Conservation (phyloP, 495 filamentous ascomycete species). For the Lophium mytilinum region DNA sequence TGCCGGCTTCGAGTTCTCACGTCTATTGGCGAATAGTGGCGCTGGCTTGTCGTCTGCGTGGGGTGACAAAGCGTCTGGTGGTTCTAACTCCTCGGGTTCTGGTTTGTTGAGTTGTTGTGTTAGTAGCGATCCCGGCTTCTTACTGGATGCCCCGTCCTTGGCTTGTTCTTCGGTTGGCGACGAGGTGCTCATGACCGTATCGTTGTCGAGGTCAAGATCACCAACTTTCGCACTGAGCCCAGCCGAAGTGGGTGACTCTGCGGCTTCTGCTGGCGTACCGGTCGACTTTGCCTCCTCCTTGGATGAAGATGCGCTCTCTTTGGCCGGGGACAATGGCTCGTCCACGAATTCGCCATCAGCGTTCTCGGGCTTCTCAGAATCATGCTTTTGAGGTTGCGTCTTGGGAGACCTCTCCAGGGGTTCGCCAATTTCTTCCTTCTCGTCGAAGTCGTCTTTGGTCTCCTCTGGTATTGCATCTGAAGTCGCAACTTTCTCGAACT, state of each 20-base stretch:
- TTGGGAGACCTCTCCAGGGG: constrained; percentile 16
- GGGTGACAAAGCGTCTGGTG: constrained; percentile 37
- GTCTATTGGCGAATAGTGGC: constrained; percentile 49
- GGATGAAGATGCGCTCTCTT: constrained; percentile 18
- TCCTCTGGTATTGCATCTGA: constrained; percentile 60
- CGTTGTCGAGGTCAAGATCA: constrained; percentile 44
- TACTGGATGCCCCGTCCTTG: constrained; percentile 6
- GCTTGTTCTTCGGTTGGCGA: constrained; percentile 4
- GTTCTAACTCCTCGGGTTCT: constrained; percentile 8
- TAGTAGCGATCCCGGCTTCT: constrained; percentile 16
- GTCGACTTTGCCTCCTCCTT: constrained; percentile 23
- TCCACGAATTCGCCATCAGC: constrained; percentile 59
- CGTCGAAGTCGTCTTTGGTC: constrained; percentile 44
- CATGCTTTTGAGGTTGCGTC: constrained; percentile 1
- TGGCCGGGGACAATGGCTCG: constrained; percentile 56
- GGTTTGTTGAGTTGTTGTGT: constrained; percentile 23
- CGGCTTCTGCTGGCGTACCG: constrained; percentile 26
- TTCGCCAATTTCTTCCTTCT: constrained; percentile 26
- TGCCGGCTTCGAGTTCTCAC: neutral
- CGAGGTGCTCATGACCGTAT: constrained; percentile 33
- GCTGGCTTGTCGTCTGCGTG: constrained; percentile 60
- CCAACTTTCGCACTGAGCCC: constrained; percentile 45
- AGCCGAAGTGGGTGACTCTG: constrained; percentile 42
- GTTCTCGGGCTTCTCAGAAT: constrained; percentile 1
- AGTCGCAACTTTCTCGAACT: constrained; percentile 83